A percentile compares a stretch with the other conserved stretches of the same genome.
phyloP scores from a whole-genome alignment of 1,284 basidiomycete species.

The Pterulicium gracile region DNA sequence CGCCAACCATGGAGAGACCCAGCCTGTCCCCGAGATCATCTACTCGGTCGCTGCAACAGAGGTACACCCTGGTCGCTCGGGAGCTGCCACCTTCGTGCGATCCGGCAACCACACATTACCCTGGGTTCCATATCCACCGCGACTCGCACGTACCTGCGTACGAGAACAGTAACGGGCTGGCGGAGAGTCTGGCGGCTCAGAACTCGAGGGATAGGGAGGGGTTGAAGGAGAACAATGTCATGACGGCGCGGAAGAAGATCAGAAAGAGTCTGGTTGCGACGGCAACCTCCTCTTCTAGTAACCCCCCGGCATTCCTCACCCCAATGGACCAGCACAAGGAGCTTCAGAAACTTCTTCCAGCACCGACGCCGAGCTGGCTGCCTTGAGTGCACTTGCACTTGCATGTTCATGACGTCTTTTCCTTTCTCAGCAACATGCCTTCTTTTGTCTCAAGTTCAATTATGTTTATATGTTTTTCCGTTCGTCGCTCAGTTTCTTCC shows the following conservation, averaged over 20 bases:
- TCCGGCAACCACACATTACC: constrained; percentile 57
- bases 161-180: constrained; percentile 9
- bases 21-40: constrained; percentile 13
- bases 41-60: constrained; percentile 11
- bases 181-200: constrained; percentile 14
- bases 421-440: too few relatives aligned
- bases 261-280: constrained; percentile 25
- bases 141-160: constrained; percentile 31
- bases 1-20: too few relatives aligned
- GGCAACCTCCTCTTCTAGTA: constrained; percentile 9
- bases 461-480: too few relatives aligned
- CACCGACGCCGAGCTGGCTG: too few relatives aligned
- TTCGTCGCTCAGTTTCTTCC: too few relatives aligned
- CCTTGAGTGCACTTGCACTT: too few relatives aligned
- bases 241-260: constrained; percentile 28
- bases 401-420: too few relatives aligned
- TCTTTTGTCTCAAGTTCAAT: too few relatives aligned
- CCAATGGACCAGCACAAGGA: not conserved
- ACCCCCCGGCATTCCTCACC: not conserved
- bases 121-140: constrained; percentile 54
- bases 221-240: constrained; percentile 42
- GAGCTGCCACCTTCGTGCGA: constrained; percentile 34
- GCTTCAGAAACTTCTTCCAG: too few relatives aligned
- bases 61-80: constrained; percentile 25
- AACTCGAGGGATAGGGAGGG: constrained; percentile 20